Conservation (phyloP, 306 rosid species). For the Datisca glomerata region DNA sequence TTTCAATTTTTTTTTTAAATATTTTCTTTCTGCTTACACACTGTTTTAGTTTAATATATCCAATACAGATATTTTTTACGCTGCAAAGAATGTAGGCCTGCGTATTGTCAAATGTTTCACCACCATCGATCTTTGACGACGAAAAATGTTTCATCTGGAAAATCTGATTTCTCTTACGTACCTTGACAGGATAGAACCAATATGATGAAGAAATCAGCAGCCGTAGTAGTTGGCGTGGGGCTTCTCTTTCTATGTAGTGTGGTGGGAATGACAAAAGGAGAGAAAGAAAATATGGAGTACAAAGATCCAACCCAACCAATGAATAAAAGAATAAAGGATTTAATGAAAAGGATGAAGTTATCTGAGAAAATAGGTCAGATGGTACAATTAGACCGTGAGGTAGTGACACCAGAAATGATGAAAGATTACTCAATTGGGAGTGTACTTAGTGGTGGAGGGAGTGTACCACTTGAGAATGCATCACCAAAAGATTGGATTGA, state of each 20-base stretch:
- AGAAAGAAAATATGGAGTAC: neutral
- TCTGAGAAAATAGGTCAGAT: slow-evolving; percentile 9
- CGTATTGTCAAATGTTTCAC: no score
- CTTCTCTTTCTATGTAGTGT: neutral
- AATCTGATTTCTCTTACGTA: no score
- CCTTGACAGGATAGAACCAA: neutral
- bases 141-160: no score
- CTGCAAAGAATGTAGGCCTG: no score
- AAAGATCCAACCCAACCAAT: slow-evolving; percentile 1
- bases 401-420: slow-evolving; percentile 1
- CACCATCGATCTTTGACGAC: no score
- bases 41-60: no score
- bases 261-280: neutral
- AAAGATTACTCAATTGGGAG: slow-evolving; percentile 12
- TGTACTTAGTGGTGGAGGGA: slow-evolving; percentile 7
- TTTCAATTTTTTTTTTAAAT: no score
- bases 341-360: slow-evolving; percentile 4
- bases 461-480: slow-evolving; percentile 1
- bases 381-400: slow-evolving; percentile 2
- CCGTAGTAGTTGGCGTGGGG: neutral
- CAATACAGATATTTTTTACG: no score
- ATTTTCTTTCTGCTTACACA: no score
- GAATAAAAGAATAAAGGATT: slow-evolving; percentile 4
- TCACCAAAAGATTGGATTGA: slow-evolving; percentile 5
- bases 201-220: neutral